Conservation (phyloP, 1,139 yeast genomes). For the Pichia terricola region DNA sequence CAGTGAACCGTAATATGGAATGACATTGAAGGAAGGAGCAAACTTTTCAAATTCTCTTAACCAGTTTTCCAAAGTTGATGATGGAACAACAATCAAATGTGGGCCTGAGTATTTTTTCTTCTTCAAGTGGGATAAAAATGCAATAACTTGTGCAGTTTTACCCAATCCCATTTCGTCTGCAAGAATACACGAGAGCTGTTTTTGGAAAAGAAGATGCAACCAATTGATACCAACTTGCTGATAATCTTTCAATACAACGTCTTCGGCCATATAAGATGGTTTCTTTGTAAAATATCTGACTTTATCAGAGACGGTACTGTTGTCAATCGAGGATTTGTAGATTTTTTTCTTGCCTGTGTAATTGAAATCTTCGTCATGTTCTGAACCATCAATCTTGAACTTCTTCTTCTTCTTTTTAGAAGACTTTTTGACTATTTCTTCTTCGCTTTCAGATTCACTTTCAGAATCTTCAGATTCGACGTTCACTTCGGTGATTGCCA, state of each 20-base stretch:
- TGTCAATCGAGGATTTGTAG: slow-evolving; percentile 7
- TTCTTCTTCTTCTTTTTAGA: slow-evolving; percentile 7
- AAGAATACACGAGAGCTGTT: slow-evolving; percentile 76
- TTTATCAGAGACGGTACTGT: slow-evolving; percentile 7
- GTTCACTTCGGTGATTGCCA: slow-evolving; percentile 45
- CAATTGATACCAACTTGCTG: slow-evolving; percentile 96
- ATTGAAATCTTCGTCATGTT: slow-evolving; percentile 12
- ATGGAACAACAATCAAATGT: slow-evolving; percentile 83
- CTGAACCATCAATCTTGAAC: slow-evolving; percentile 14
- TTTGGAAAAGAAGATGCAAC: slow-evolving; percentile 71
- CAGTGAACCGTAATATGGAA: slow-evolving; percentile 89
- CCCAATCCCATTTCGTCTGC: slow-evolving; percentile 99
- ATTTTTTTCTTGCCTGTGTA: slow-evolving; percentile 1
- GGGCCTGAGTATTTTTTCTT: slow-evolving; percentile 57
- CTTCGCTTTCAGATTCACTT: neutral
- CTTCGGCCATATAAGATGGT: slow-evolving; percentile 57
- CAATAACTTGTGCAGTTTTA: slow-evolving; percentile 90
- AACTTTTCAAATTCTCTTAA: slow-evolving; percentile 85
- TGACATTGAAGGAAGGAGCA: slow-evolving; percentile 71
- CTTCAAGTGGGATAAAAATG: slow-evolving; percentile 81
- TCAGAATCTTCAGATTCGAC: slow-evolving; percentile 14
- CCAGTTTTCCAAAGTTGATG: slow-evolving; percentile 97
- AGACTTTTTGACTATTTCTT: slow-evolving; percentile 3
- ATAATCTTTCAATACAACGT: slow-evolving; percentile 67
- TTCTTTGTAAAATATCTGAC: slow-evolving; percentile 53